A percentile compares a stretch with the other conserved stretches of the same genome.
Conservation (phyloP, 2,329 filamentous ascomycete genomes). For the Zymoseptoria passerinii region DNA sequence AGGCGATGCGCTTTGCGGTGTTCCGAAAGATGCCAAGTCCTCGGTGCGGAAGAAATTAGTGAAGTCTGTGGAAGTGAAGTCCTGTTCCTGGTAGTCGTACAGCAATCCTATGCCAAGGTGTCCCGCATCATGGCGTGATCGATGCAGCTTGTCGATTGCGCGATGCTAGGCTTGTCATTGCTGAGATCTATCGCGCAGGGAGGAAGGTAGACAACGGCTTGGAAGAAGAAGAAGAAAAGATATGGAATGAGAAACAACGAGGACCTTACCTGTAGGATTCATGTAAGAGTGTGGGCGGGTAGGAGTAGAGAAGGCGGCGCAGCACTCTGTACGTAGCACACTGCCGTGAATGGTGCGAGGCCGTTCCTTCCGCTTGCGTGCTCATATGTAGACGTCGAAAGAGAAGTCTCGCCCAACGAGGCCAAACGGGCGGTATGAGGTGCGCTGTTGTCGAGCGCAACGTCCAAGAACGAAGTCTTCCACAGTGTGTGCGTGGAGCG, state of each 20-base stretch:
- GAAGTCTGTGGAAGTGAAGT: neutral
- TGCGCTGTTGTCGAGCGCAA: no score
- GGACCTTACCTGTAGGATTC: neutral
- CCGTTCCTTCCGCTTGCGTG: no score
- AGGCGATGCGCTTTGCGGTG: neutral
- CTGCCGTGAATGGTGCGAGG: neutral
- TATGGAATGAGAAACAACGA: neutral
- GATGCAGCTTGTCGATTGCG: neutral
- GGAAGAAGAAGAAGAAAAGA: neutral
- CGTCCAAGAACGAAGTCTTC: no score
- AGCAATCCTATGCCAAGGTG: neutral
- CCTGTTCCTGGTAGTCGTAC: neutral
- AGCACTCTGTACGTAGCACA: neutral
- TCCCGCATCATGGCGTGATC: neutral
- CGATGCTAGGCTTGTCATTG: neutral
- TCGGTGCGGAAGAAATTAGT: neutral
- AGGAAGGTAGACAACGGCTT: neutral
- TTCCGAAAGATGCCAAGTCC: neutral
- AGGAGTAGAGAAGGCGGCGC: neutral
- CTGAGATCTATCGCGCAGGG: neutral
- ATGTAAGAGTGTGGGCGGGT: neutral
- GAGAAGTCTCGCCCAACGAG: no score
- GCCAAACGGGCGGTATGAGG: no score
- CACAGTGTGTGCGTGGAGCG: no score
- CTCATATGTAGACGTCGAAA: no score